Base-by-base conservation (phyloP, 2,329 filamentous ascomycete species). In the Aspergillus puulaauensis region DNA sequence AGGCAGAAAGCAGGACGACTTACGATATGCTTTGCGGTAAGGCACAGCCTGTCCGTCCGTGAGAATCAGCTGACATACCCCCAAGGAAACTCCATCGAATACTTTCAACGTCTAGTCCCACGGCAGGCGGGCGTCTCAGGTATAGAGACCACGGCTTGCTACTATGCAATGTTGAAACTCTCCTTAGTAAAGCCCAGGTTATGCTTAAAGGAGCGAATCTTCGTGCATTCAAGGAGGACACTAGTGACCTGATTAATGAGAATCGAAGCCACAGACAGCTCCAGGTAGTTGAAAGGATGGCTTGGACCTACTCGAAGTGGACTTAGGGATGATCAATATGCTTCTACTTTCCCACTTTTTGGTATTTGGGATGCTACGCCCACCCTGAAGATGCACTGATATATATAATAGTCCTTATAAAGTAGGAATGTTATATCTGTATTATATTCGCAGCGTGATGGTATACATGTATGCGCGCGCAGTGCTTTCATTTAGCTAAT, bases 131-230 rank as follows among this genome's bases (percentile, higher is more conserved):
- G 8, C 83, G 93, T 61, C 80, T 98, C 49, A 88, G 89, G 2
- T 97, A 96, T 79, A 96, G 93, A 74, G 92, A 98, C 66, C 91
- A 96, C 66, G 95, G 95, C 1, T 79, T 97, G 58, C 78, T 99
- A 43, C 81, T 99, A 4, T 96, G 91, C 72, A 93, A 99, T 72
- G 88, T 93, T 4, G 92, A 98, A 66, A 83, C 92, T 31, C 79
- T 99, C 52, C 85, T 92, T 46, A 85, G 85, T 65, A 82, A 89
- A 45, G 88, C 89, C 2, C 80, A 80, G 52, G 80, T 78, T 21
- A 76, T 92, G 41, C 84, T 98, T 64, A 91, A 91, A 0, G 81
- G 84, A 1, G 85, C 90, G 44, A 83, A 96, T 12, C 87, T 89
- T 68, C 86, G 87, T 66, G 93, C 97, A 67, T 97, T 99, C 68